Evolutionary conservation across 495 filamentous ascomycete genomes (phyloP).

Genomic region (Xylaria telfairii): DNA sequence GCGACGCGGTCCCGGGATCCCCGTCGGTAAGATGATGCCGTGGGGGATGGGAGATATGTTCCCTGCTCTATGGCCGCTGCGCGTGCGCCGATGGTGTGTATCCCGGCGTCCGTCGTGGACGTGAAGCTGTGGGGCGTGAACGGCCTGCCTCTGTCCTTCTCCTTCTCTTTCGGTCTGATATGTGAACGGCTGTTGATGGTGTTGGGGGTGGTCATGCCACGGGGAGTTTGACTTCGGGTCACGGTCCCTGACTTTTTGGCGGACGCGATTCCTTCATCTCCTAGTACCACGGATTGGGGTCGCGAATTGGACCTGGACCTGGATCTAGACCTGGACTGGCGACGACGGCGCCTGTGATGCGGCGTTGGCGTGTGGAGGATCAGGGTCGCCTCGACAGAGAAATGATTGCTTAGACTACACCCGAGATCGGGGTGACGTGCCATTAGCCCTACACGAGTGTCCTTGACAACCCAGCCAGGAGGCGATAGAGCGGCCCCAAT

Average conservation of each 20-base stretch:
- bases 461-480: slow-evolving; percentile 69
- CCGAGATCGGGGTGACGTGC: slow-evolving; percentile 78
- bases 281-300: background rate
- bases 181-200: background rate
- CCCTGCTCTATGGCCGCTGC: slow-evolving; percentile 48
- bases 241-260: slow-evolving; percentile 29
- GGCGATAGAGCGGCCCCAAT: slow-evolving; percentile 27
- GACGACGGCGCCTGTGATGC: slow-evolving; percentile 7
- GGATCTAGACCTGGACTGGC: slow-evolving; percentile 11
- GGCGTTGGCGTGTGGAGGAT: slow-evolving; percentile 43
- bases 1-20: slow-evolving; percentile 30
- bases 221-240: slow-evolving; percentile 25
- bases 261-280: slow-evolving; percentile 26
- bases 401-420: slow-evolving; percentile 92
- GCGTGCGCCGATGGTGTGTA: slow-evolving; percentile 69
- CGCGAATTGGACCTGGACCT: slow-evolving; percentile 6
- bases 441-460: slow-evolving; percentile 78
- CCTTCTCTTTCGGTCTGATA: background rate
- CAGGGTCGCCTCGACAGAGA: slow-evolving; percentile 77
- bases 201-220: slow-evolving; percentile 22
- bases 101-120: slow-evolving; percentile 76
- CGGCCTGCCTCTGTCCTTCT: slow-evolving; percentile 16
- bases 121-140: slow-evolving; percentile 48
- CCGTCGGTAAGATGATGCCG: slow-evolving; percentile 26
- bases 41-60: slow-evolving; percentile 47